Base-by-base conservation (phyloP, 805 yeast genomes). In the Jamesozyma spencerorum region DNA sequence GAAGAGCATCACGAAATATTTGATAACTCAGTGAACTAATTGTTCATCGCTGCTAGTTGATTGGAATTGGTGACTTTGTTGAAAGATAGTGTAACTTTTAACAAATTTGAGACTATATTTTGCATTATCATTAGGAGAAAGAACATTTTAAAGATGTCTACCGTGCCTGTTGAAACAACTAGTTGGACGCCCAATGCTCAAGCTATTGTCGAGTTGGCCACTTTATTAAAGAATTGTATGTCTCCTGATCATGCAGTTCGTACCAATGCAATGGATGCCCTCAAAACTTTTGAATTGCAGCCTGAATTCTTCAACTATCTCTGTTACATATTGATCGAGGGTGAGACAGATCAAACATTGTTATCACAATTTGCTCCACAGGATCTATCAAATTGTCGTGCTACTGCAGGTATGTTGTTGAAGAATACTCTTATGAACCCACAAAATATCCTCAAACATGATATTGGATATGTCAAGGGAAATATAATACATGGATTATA, bases 381-480 rank as follows among this genome's bases (percentile, higher is more conserved):
- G 19, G 63, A 57, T 18, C 34, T 58, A 28, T 51, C 53, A 19
- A 53, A 53, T 20, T 47, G 50, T 37, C 71, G 96, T 39, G 95
- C 95, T 1, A 79, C 94, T 0, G 90, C 97, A 1, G 98, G 97
- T 8, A 63, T 88, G 44, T 69, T 79, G 53, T 71, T 92, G 60
- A 90, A 92, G 57, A 90, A 88, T 61, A 74, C 74, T 46, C 64
- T 87, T n/a, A 52, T 75, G 30, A 50, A 70, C 49, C 47, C 41
- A 47, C 39, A 40, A 14, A 62, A 49, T 54, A 40, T 44, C 10
- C 5, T 43, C 14, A 44, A 41, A 37, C 70, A 39, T 53, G 57
- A 38, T 63, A 60, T 47, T 48, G 66, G 60, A 8, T 70, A 74
- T 50, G 66, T 80, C 29, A 68, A 72, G 47, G 45, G 55, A n/a